phyloP scores from a whole-genome alignment of 2,329 filamentous ascomycete genomes.

The Fusarium secorum region DNA sequence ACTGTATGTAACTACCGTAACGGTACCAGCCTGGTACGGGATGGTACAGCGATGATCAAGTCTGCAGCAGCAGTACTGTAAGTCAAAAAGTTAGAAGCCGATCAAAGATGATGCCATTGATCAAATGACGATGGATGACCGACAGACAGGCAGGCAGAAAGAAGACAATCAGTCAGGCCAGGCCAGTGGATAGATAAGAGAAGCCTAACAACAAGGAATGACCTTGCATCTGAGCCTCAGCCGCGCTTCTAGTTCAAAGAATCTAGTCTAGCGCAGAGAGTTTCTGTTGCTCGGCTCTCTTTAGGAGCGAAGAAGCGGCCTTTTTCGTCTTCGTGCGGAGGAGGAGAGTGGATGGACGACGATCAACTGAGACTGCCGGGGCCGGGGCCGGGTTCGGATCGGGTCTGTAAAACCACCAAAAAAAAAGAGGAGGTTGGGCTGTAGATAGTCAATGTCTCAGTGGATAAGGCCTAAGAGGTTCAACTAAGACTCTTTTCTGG shows the following conservation, averaged over 20 bases:
- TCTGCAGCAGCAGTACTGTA: neutral
- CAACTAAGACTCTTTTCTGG: neutral
- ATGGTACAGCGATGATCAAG: constrained; percentile 23
- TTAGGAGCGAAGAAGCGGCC: constrained; percentile 16
- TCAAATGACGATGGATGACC: constrained; percentile 23
- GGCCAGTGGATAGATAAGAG: constrained; percentile 9
- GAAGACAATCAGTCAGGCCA: constrained; percentile 12
- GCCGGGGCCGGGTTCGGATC: constrained; percentile 39
- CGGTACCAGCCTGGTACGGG: constrained; percentile 25
- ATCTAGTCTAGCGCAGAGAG: constrained; percentile 5
- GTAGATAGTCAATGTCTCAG: constrained; percentile 22
- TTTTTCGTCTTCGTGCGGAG: constrained; percentile 25
- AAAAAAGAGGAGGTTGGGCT: constrained; percentile 32
- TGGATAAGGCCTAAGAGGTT: constrained; percentile 17
- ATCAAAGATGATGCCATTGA: constrained; percentile 21
- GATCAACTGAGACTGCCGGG: constrained; percentile 25
- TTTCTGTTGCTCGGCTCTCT: neutral
- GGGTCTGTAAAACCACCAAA: constrained; percentile 13
- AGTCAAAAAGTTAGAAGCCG: neutral
- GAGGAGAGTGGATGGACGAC: constrained; percentile 14
- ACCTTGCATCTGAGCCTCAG: constrained; percentile 30
- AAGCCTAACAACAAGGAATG: constrained; percentile 20
- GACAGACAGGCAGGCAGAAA: neutral
- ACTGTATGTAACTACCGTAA: neutral
- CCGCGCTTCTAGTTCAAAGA: constrained; percentile 24